phyloP scores from a whole-genome alignment of 345 rosid species.

The Clarkia xantiana region DNA sequence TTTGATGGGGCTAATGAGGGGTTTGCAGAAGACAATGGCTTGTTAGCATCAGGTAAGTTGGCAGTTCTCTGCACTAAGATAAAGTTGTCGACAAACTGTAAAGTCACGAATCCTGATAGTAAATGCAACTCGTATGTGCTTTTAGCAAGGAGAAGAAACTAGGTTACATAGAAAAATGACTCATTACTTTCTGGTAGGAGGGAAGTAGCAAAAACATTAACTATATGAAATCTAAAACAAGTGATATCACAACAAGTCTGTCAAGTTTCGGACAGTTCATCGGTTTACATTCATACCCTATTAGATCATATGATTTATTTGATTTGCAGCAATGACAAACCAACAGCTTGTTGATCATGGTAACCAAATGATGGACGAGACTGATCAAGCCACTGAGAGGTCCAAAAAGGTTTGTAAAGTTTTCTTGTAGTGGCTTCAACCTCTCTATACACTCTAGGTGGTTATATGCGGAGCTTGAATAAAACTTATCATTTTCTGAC shows the following conservation, averaged over 20 bases:
- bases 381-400: constrained; percentile 88
- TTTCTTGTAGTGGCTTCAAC: neutral
- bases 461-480: neutral
- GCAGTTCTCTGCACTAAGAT: constrained; percentile 1
- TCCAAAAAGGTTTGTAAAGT: constrained; percentile 42
- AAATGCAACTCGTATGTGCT: no score
- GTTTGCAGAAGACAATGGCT: constrained; percentile 65
- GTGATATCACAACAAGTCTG: no score
- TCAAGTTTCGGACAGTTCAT: neutral
- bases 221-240: no score
- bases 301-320: constrained; percentile 1
- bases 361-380: constrained; percentile 75
- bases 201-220: no score
- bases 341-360: constrained; percentile 65
- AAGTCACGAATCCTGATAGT: no score
- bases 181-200: no score
- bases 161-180: no score
- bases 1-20: constrained; percentile 80
- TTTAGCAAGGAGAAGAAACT: no score
- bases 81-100: neutral
- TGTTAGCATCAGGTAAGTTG: constrained; percentile 74
- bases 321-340: constrained; percentile 66
- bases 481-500: no score
- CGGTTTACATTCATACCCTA: neutral
- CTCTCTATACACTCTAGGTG: neutral